Evolutionary conservation across 768 basidiomycete species (phyloP).

Genomic region (Candolleomyces eurysporus): DNA sequence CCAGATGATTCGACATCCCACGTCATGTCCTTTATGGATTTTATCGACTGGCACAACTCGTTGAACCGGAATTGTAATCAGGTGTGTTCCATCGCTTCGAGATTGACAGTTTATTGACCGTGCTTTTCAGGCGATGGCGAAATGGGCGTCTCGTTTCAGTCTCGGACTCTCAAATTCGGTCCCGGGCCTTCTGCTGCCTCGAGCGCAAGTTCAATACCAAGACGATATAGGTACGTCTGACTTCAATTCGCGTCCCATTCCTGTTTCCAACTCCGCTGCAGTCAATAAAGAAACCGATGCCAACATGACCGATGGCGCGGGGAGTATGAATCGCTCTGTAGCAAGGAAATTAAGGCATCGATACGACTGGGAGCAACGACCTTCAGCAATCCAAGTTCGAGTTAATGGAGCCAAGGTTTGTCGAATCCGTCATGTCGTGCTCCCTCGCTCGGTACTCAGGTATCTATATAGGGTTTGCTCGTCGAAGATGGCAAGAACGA

Average conservation of each 20-base stretch:
- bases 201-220: conserved; percentile 33
- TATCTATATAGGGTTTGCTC: conserved; percentile 34
- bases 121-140: conserved; percentile 49
- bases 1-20: conserved; percentile 16
- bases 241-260: neutral
- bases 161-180: conserved; percentile 64
- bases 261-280: neutral
- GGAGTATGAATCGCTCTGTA: conserved; percentile 40
- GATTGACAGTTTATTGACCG: neutral
- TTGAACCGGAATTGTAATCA: conserved; percentile 45
- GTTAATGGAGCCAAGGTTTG: conserved; percentile 46
- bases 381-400: conserved; percentile 51
- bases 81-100: conserved; percentile 26
- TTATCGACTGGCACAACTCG: conserved; percentile 57
- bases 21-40: conserved; percentile 39
- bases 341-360: conserved; percentile 30
- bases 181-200: conserved; percentile 46
- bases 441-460: neutral
- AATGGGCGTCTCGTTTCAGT: conserved; percentile 62
- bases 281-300: conserved; percentile 21
- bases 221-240: conserved; percentile 47
- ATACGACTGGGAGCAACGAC: conserved; percentile 35
- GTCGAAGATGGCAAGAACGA: conserved; percentile 29
- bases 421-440: neutral
- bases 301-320: conserved; percentile 60